Evolutionary conservation across 202 grass and related monocot species (phyloP).

Genomic region (Elaeis oleifera): DNA sequence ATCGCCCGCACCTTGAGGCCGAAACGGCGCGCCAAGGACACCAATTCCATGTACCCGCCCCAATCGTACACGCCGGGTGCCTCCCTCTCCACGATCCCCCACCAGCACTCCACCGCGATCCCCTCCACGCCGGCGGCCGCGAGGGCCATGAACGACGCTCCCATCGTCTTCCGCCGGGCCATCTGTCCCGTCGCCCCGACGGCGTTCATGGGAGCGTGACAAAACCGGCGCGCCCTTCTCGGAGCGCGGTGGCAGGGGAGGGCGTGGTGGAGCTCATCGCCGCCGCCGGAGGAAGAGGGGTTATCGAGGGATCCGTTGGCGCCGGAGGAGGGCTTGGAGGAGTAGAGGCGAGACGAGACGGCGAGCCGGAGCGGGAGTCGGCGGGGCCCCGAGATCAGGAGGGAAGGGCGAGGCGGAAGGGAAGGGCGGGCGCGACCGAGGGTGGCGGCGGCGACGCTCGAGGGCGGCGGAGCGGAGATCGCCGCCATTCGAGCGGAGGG

Average conservation of each 20-base stretch:
- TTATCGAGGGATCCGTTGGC: constrained; percentile 2
- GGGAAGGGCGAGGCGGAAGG: not conserved
- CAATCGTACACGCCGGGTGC: constrained; percentile 51
- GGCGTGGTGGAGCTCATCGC: constrained; percentile 42
- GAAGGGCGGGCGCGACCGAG: not conserved
- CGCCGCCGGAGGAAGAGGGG: constrained; percentile 16
- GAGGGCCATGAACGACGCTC: constrained; percentile 51
- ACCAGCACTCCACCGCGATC: constrained; percentile 56
- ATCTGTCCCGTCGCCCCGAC: constrained; percentile 43
- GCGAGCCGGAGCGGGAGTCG: not conserved
- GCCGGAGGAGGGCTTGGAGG: constrained; percentile 13
- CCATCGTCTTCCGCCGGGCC: constrained; percentile 46
- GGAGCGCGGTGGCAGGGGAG: constrained; percentile 24
- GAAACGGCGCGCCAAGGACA: constrained; percentile 35
- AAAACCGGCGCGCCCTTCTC: constrained; percentile 29
- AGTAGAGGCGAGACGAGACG: constrained; percentile 17
- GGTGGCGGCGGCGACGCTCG: not conserved
- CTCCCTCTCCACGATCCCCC: constrained; percentile 56
- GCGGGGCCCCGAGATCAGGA: not conserved
- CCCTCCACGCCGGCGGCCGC: constrained; percentile 45
- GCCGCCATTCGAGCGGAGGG: constrained; percentile 26
- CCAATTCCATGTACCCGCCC: constrained; percentile 57
- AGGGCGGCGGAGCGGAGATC: constrained; percentile 35
- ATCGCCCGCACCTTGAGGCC: constrained; percentile 65
- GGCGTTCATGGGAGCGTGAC: constrained; percentile 53